These are phyloP conservation scores for Bipolaris gigantea DNA, from an alignment of 2,329 filamentous ascomycete species.

Conservation along the genomic window DNA sequence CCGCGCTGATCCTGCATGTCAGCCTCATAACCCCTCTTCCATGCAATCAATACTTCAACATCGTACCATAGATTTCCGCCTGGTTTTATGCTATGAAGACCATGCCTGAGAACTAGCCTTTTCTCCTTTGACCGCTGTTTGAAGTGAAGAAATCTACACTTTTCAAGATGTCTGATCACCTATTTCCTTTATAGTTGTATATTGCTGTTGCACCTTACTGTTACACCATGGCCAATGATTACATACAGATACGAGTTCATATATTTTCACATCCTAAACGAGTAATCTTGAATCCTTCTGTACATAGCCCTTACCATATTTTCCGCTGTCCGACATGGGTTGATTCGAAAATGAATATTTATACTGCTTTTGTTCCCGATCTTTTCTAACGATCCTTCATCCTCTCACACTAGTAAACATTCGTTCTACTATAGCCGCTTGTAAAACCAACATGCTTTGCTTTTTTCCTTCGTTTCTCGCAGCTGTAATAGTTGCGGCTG, in stretches of 20 bases:
- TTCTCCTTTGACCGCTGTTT: neutral
- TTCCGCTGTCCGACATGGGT: neutral
- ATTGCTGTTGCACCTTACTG: neutral
- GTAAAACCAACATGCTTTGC: neutral
- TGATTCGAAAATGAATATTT: neutral
- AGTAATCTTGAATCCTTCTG: neutral
- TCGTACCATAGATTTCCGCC: too few species aligned
- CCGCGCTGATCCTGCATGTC: neutral
- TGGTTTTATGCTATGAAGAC: too few species aligned
- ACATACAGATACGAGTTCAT: slow-evolving; percentile 1
- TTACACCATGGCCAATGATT: neutral
- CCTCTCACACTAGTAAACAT: too few species aligned
- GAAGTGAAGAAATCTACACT: neutral
- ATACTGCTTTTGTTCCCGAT: neutral
- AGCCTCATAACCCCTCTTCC: neutral
- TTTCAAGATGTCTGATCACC: too few species aligned
- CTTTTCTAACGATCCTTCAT: neutral
- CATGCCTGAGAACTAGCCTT: neutral
- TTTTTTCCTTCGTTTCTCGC: neutral
- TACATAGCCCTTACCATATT: neutral
- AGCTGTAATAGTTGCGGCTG: neutral
- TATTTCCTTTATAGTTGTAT: neutral
- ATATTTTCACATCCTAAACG: neutral
- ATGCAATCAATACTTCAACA: neutral
- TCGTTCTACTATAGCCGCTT: neutral